Evolutionary conservation across 495 filamentous ascomycete genomes (phyloP).

Genomic region (Pseudevernia furfuracea): DNA sequence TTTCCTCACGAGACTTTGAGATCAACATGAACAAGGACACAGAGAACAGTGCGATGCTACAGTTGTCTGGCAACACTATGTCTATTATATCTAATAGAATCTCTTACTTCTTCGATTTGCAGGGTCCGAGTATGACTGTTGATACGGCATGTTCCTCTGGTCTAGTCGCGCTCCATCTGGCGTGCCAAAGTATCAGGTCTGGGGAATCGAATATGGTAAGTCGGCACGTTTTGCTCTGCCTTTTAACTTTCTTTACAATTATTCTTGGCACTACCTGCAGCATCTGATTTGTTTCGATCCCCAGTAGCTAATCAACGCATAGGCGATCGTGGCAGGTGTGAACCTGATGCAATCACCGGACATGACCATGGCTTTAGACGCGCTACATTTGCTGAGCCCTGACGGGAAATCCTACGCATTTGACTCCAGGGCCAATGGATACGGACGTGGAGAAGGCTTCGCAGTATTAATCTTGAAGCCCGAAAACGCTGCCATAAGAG

Average conservation of each 20-base stretch:
- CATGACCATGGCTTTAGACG: conserved; percentile 23
- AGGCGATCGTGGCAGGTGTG: conserved; percentile 33
- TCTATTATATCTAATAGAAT: conserved; percentile 22
- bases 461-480: conserved; percentile 38
- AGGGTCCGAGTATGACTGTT: conserved; percentile 32
- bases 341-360: conserved; percentile 25
- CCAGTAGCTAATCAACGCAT: background rate
- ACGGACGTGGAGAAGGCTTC: conserved; percentile 41
- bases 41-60: conserved; percentile 7
- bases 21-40: conserved; percentile 21
- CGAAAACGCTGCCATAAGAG: conserved; percentile 32
- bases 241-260: too few species aligned
- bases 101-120: conserved; percentile 23
- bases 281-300: background rate
- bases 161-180: conserved; percentile 34
- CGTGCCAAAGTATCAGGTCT: conserved; percentile 25
- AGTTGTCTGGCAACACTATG: conserved; percentile 15
- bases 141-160: conserved; percentile 37
- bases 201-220: conserved; percentile 26
- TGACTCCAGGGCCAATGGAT: conserved; percentile 36
- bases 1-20: conserved; percentile 36
- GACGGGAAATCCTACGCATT: conserved; percentile 22
- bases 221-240: background rate
- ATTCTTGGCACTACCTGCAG: background rate
- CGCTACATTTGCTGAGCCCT: conserved; percentile 31